Evolutionary conservation across 805 yeast species (phyloP), one percentile per base, ranked within the genome.

Genomic region (Starmerella bacillaris): DNA sequence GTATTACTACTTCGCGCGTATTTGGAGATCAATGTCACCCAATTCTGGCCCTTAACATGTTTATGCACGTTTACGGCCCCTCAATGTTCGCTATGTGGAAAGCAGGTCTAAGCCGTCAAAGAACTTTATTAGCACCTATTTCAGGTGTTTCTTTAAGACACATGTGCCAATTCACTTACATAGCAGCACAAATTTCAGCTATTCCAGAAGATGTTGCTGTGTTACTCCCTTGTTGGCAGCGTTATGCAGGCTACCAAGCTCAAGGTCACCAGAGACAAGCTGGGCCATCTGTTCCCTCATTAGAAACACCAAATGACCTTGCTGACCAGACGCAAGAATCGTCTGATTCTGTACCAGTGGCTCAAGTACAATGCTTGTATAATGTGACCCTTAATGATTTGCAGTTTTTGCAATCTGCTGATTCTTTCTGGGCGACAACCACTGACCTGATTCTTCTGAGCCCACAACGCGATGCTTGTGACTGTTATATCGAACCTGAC

Each of bases 61-160:
- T 72, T 26, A 46, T 76, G 30, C 59, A 64, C 20, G 48, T 52
- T 2, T 55, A 72, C 34, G 84, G 92, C 0, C 84, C 89, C 1
- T 55, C 74, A 33, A 57, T 72, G 2, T 77, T 74, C 48, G 66
- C 61, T 27, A 51, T 74, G 4, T 78, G 75, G 72, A 76, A 72
- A 53, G 60, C 70, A 22, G 66, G 72, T 2, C 53, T 78, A 27
- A 48, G 74, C 22, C 57, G 89, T 15, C 65, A 70, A 38, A 57
- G 70, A 24, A 61, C 78, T 4, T 41, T 78, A 2, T 40, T 75
- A 21, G 49, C 45, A 8, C 28, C 41, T 15, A 24, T 33, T 4
- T 34, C 38, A 4, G 38, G 37, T 19, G 21, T 28, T 16, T 21
- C 37, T 21, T 28, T 45, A 18, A 22, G 50, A 7, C 37, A 44